Conservation (phyloP, 2,329 filamentous ascomycete genomes). For the Penicillium sp. region DNA sequence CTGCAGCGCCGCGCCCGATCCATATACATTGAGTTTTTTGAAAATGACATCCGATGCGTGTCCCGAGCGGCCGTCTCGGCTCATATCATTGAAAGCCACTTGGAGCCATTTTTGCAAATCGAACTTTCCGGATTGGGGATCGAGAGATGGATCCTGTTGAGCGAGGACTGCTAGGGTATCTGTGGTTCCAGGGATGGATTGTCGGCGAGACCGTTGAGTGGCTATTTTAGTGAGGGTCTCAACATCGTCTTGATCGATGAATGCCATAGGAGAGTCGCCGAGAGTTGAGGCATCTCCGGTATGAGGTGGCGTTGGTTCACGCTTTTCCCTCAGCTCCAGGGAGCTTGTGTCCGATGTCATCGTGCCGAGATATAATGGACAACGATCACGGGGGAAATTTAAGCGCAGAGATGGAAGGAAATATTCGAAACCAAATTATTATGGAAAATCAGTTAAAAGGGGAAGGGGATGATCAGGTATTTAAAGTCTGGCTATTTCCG, state of each 20-base stretch:
- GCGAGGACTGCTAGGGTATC: constrained; percentile 15
- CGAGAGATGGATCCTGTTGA: constrained; percentile 15
- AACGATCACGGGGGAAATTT: background rate
- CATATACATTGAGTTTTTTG: constrained; percentile 25
- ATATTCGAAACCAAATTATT: background rate
- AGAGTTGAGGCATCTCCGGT: constrained; percentile 2
- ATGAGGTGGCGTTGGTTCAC: background rate
- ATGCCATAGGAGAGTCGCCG: constrained; percentile 5
- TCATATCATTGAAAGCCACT: constrained; percentile 15
- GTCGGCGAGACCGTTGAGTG: constrained; percentile 19
- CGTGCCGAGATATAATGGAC: background rate
- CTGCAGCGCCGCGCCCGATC: constrained; percentile 28
- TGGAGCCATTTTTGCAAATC: constrained; percentile 22
- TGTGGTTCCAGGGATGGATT: constrained; percentile 9
- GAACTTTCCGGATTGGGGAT: constrained; percentile 19
- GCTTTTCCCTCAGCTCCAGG: background rate
- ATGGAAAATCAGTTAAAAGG: background rate
- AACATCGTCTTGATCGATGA: constrained; percentile 17
- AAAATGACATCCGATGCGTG: constrained; percentile 23
- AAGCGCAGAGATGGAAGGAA: background rate
- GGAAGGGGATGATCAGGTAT: background rate
- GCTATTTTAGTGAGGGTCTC: constrained; percentile 23
- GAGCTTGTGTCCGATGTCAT: constrained; percentile 3
- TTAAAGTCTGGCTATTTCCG: background rate
- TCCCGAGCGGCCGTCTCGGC: constrained; percentile 6